Evolutionary conservation across 768 basidiomycete species (phyloP), one percentile per base, ranked within the genome.

Genomic region (Paxillus rubicundulus): DNA sequence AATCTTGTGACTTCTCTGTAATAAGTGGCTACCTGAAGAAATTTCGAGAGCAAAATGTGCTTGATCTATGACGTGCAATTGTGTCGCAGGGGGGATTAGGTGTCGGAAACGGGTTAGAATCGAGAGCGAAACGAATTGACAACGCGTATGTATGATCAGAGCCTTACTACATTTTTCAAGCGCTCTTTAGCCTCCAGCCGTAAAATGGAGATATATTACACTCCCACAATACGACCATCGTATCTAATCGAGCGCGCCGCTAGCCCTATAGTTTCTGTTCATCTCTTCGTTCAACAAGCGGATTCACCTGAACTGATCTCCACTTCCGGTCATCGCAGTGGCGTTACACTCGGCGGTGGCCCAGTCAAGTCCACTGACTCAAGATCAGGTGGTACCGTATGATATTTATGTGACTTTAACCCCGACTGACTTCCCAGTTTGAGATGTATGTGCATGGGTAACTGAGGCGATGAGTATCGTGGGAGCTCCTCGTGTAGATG

Each of bases 401-500:
- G 57, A 8, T 56, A 48, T 28, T 60, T 56, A 50, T 16, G 45
- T 24, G 45, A 9, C 32, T 54, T 61, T 45, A 52, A 17, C 10
- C 65, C 65, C 8, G 36, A 14, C 18, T 60, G 65, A 17, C 41
- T 53, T 32, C 52, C 61, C 36, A 61, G 50, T 27, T 61, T 66
- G 39, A 52, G 42, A 43, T 57, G 48, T 33, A 57, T 47, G 27
- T 56, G 60, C 34, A 51, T 45, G 10, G 55, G 41, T 4, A 34
- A 49, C 14, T 54, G 62, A 16, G 60, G 58, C 14, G 66, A 66
- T 3, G 64, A 56, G 36, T 65, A 65, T 40, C 54, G 49, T 27
- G 49, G 39, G 6, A 43, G 32, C 14, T 61, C 61, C 33, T 69
- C 56, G 6, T 42, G 55, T 9, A 28, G 27, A 21, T 51, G 49